phyloP scores from a whole-genome alignment of 148 eudicot species.

The Chenopodium suecicum region DNA sequence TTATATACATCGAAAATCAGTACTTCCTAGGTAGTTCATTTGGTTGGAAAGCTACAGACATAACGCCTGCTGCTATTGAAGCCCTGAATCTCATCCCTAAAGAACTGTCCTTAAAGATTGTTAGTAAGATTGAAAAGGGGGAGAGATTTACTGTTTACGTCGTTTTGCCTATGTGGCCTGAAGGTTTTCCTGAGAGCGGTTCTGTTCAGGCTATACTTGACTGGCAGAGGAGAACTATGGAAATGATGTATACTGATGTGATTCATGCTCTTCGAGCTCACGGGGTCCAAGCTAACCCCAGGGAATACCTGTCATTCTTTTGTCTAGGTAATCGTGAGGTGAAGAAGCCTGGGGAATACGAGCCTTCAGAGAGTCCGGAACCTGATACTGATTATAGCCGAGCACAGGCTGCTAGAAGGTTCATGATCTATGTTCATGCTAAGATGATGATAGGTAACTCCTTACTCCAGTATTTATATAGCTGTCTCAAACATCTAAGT shows the following conservation, averaged over 20 bases:
- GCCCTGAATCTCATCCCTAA: slow-evolving; percentile 47
- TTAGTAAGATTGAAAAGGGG: slow-evolving; percentile 53
- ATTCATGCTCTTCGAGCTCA: slow-evolving; percentile 42
- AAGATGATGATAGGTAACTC: slow-evolving; percentile 57
- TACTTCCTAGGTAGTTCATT: slow-evolving; percentile 56
- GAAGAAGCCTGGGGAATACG: slow-evolving; percentile 38
- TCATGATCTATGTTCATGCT: slow-evolving; percentile 60
- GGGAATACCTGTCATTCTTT: slow-evolving; percentile 49
- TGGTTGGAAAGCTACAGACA: slow-evolving; percentile 34
- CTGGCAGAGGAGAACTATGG: slow-evolving; percentile 61
- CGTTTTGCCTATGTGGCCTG: slow-evolving; percentile 65
- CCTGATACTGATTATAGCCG: slow-evolving; percentile 34
- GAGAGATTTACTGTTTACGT: slow-evolving; percentile 45
- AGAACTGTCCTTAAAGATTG: slow-evolving; percentile 42
- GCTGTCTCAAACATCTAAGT: not conserved
- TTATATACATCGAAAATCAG: slow-evolving; percentile 50
- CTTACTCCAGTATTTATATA: no score
- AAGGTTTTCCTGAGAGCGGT: slow-evolving; percentile 43
- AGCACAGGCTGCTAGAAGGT: slow-evolving; percentile 43
- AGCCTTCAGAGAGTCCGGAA: slow-evolving; percentile 40
- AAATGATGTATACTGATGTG: slow-evolving; percentile 56
- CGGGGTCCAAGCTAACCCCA: slow-evolving; percentile 39
- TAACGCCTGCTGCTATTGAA: slow-evolving; percentile 36
- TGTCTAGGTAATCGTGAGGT: slow-evolving; percentile 52
- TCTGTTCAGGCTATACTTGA: slow-evolving; percentile 52